Conservation (phyloP, 2,329 filamentous ascomycete species). For the Exophiala aquamarina region DNA sequence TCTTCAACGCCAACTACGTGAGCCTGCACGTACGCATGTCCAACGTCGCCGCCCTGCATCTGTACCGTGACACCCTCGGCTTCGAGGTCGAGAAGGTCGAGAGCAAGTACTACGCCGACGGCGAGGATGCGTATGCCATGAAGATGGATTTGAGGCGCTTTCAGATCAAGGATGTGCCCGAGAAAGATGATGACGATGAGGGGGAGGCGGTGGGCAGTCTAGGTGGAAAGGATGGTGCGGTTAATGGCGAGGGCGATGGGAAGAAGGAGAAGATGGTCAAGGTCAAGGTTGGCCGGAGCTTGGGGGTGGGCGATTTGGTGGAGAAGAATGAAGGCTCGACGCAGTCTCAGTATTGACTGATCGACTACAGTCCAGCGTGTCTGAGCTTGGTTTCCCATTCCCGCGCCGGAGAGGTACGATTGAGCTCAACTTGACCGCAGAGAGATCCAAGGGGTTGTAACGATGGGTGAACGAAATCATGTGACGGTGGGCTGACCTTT, state of each 20-base stretch:
- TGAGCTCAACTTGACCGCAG: too few species aligned
- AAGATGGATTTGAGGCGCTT: constrained; percentile 69
- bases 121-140: constrained; percentile 95
- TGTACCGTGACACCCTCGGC: constrained; percentile 89
- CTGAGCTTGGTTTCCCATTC: not conserved
- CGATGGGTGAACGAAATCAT: too few species aligned
- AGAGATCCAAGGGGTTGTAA: too few species aligned
- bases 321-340: constrained; percentile 45
- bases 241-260: constrained; percentile 52
- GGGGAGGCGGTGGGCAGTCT: constrained; percentile 69
- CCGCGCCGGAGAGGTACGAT: too few species aligned
- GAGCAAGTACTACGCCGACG: constrained; percentile 92
- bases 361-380: not conserved
- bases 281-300: constrained; percentile 76
- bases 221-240: constrained; percentile 48
- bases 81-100: constrained; percentile 83
- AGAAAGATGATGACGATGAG: constrained; percentile 57
- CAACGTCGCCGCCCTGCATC: constrained; percentile 84
- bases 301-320: constrained; percentile 69
- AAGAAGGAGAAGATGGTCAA: constrained; percentile 67
- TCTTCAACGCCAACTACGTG: constrained; percentile 87
- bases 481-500: too few species aligned
- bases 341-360: constrained; percentile 17
- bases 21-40: constrained; percentile 93
- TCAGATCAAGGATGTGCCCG: constrained; percentile 47